Percentiles rank a stretch among this genome's conserved stretches.
Conservation (phyloP, 2,329 filamentous ascomycete genomes). For the Fusarium coicis region DNA sequence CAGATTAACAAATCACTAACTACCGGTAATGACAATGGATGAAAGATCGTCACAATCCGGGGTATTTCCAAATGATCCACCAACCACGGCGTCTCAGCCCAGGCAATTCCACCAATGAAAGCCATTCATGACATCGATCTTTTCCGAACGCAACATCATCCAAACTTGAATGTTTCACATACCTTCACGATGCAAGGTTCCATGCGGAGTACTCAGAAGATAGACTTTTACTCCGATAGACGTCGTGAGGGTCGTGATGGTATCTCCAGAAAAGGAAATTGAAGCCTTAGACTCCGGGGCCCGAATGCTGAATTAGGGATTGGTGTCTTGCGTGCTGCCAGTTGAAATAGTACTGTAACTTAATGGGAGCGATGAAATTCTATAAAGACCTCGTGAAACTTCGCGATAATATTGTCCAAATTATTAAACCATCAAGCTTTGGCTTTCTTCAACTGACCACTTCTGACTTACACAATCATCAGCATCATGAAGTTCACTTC, state of each 20-base stretch:
- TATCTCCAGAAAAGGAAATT: conserved; percentile 14
- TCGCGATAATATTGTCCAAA: neutral
- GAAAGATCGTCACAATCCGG: conserved; percentile 15
- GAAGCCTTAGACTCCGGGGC: neutral
- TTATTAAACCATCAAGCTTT: neutral
- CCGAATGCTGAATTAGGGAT: conserved; percentile 16
- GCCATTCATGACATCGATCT: accelerated
- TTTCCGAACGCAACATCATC: neutral
- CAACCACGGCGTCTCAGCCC: neutral
- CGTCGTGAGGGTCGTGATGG: neutral
- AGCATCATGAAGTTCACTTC: conserved; percentile 32
- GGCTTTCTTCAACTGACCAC: neutral
- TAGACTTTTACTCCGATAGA: neutral
- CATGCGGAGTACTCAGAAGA: too few relatives aligned
- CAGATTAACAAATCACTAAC: neutral
- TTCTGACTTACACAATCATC: neutral
- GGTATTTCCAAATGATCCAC: conserved; percentile 18
- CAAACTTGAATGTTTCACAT: conserved; percentile 14
- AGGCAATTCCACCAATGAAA: conserved; percentile 23
- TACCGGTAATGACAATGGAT: neutral
- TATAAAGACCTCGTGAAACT: conserved; percentile 10
- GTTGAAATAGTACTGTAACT: accelerated
- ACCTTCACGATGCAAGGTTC: neutral
- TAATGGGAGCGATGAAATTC: neutral
- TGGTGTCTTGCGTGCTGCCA: neutral